These are phyloP conservation scores for Monilinia aucupariae DNA, from an alignment of 2,329 filamentous ascomycete species.

Conservation along the genomic window DNA sequence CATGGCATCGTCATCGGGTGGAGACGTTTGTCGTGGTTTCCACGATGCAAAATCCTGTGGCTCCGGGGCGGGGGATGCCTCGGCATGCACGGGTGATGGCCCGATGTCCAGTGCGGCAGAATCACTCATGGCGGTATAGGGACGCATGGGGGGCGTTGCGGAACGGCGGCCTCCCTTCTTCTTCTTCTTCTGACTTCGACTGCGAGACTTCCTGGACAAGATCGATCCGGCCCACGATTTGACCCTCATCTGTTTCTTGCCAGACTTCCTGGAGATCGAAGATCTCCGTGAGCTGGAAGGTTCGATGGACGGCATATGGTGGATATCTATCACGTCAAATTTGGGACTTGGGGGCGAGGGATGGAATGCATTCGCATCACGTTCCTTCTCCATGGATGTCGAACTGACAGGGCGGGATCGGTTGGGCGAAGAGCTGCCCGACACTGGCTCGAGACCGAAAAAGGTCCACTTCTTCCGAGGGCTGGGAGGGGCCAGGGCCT, in stretches of 20 bases:
- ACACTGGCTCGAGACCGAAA: slow-evolving; percentile 31
- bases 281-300: slow-evolving; percentile 28
- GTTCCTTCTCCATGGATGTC: slow-evolving; percentile 37
- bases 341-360: slow-evolving; percentile 9
- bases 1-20: slow-evolving; percentile 56
- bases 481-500: slow-evolving; percentile 31
- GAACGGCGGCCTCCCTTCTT: slow-evolving; percentile 38
- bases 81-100: slow-evolving; percentile 3
- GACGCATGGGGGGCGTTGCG: slow-evolving; percentile 40
- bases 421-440: slow-evolving; percentile 43
- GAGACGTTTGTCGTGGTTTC: slow-evolving; percentile 38
- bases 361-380: slow-evolving; percentile 17
- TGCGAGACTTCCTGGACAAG: slow-evolving; percentile 44
- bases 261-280: slow-evolving; percentile 33
- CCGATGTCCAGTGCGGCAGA: slow-evolving; percentile 25
- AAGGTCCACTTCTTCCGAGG: slow-evolving; percentile 36
- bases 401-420: slow-evolving; percentile 39
- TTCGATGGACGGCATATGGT: slow-evolving; percentile 27
- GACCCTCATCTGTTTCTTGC: slow-evolving; percentile 65
- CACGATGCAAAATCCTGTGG: slow-evolving; percentile 35
- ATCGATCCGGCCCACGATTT: slow-evolving; percentile 55
- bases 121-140: slow-evolving; percentile 32
- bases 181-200: slow-evolving; percentile 38
- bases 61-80: slow-evolving; percentile 19
- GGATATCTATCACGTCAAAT: slow-evolving; percentile 20